These are phyloP conservation scores for Cladorrhinum sp. DNA, from an alignment of 2,329 filamentous ascomycete species.

Conservation along the genomic window DNA sequence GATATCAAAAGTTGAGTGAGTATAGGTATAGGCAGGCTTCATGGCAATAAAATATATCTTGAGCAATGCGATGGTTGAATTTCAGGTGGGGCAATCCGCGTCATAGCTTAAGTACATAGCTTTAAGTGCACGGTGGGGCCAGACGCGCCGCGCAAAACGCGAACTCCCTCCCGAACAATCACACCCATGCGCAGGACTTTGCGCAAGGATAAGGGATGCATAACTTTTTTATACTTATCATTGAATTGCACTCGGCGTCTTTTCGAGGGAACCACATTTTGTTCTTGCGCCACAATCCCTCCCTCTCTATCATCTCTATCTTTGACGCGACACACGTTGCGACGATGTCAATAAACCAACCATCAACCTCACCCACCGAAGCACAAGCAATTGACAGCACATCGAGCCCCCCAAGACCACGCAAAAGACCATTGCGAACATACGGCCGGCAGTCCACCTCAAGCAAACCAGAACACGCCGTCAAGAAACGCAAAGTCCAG, in stretches of 20 bases:
- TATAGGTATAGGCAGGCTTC: neutral
- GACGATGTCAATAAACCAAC: conserved; percentile 5
- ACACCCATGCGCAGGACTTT: neutral
- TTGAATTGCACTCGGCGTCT: neutral
- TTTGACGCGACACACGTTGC: neutral
- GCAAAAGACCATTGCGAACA: conserved; percentile 36
- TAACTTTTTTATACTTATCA: neutral
- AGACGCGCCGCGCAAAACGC: conserved; percentile 11
- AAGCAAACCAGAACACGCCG: conserved; percentile 14
- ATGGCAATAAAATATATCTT: too few species aligned
- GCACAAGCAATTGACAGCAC: neutral
- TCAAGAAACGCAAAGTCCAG: neutral
- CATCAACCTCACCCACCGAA: neutral
- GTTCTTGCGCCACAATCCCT: neutral
- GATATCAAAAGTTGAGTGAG: neutral
- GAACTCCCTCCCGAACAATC: conserved; percentile 1
- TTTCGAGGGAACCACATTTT: neutral
- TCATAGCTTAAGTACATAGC: conserved; percentile 18
- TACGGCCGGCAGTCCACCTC: conserved; percentile 35
- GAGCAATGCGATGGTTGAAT: neutral
- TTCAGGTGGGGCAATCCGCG: conserved; percentile 1
- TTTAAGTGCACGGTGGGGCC: neutral
- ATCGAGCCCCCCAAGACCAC: neutral
- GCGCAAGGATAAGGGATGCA: neutral
- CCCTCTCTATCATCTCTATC: neutral